Conservation (phyloP, 2,329 filamentous ascomycete species). For the Epichloe scottii region DNA sequence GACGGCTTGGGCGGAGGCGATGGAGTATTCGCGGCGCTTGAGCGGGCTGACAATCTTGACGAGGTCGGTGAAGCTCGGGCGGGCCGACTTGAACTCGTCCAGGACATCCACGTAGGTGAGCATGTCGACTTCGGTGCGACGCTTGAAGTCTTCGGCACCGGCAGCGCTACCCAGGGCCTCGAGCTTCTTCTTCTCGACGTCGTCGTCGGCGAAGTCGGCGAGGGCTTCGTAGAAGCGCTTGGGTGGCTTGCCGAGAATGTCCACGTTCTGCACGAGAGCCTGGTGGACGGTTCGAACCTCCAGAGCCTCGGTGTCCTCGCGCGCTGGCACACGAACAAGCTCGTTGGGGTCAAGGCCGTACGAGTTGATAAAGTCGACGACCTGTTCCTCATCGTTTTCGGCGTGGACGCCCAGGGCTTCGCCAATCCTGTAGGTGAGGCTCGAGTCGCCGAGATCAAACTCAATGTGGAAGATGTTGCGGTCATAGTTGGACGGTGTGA, state of each 20-base stretch:
- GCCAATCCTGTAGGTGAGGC: conserved; percentile 90
- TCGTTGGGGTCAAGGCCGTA: conserved; percentile 77
- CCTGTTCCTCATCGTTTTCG: conserved; percentile 72
- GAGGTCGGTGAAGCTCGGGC: conserved; percentile 78
- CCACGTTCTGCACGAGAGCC: conserved; percentile 79
- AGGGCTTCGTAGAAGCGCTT: conserved; percentile 97
- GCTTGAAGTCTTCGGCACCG: conserved; percentile 84
- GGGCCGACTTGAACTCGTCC: conserved; percentile 79
- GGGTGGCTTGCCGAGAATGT: conserved; percentile 91
- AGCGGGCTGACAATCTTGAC: conserved; percentile 76
- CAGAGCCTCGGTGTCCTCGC: conserved; percentile 59
- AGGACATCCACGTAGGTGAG: conserved; percentile 85
- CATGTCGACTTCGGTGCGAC: conserved; percentile 79
- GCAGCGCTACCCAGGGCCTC: conserved; percentile 63
- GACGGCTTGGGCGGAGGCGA: conserved; percentile 91
- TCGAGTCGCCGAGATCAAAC: conserved; percentile 85
- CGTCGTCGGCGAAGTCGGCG: conserved; percentile 72
- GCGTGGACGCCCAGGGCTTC: conserved; percentile 95
- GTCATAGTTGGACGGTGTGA: conserved; percentile 81
- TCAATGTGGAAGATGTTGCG: conserved; percentile 99
- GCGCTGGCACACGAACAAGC: conserved; percentile 81
- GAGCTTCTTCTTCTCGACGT: conserved; percentile 70
- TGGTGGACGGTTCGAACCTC: conserved; percentile 92
- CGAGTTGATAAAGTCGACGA: conserved; percentile 75
- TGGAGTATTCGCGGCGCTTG: conserved; percentile 98